Conservation (phyloP, 768 basidiomycete genomes). For the Auricularia cornea region DNA sequence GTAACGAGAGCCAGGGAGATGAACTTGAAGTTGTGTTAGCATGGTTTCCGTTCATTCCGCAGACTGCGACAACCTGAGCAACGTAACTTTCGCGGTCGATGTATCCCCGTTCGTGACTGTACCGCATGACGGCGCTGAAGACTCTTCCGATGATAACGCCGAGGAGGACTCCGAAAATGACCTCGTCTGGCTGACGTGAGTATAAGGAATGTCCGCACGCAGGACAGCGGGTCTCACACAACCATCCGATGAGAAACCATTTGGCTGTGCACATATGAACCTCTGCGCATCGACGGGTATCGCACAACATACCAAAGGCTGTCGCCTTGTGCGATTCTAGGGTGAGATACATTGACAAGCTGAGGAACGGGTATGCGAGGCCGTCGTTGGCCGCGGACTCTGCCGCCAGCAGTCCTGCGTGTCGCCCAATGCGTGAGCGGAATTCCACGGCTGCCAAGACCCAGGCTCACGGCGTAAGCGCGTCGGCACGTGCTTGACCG, state of each 20-base stretch:
- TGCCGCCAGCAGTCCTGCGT: constrained; percentile 58
- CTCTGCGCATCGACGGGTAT: no score
- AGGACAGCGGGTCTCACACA: no score
- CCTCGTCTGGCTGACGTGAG: no score
- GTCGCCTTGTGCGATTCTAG: constrained; percentile 51
- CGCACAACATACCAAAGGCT: no score
- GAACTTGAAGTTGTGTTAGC: constrained; percentile 24
- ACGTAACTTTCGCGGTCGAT: constrained; percentile 82
- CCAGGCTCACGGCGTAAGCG: constrained; percentile 49
- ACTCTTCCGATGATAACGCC: constrained; percentile 48
- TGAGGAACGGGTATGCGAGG: constrained; percentile 85
- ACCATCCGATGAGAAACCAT: constrained; percentile 82
- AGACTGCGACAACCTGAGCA: constrained; percentile 39
- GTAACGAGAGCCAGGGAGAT: constrained; percentile 64
- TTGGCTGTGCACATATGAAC: no score
- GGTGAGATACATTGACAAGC: constrained; percentile 75
- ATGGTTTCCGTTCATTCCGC: no score
- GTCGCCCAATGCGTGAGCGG: no score
- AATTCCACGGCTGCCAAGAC: no score
- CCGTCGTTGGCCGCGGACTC: constrained; percentile 97
- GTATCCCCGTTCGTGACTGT: constrained; percentile 50
- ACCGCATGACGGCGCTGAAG: constrained; percentile 68
- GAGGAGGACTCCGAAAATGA: constrained; percentile 62
- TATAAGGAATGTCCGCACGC: constrained; percentile 18
- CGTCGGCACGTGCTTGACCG: constrained; percentile 56